phyloP scores from a whole-genome alignment of 768 basidiomycete species.

The Tulasnella sp. region DNA sequence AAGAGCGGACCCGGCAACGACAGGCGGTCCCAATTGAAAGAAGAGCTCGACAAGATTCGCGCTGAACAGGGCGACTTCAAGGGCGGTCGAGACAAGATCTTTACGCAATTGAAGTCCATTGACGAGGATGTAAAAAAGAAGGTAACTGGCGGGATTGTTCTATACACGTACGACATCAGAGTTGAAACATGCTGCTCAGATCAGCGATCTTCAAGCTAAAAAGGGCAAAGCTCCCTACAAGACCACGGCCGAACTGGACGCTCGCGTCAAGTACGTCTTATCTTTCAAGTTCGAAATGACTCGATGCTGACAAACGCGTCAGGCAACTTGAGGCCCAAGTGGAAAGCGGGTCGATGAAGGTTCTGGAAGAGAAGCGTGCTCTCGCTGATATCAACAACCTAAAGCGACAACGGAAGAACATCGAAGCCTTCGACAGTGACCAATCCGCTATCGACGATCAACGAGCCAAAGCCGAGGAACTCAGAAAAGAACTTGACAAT shows the following conservation, averaged over 20 bases:
- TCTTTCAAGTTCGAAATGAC: neutral
- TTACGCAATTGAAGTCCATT: constrained; percentile 67
- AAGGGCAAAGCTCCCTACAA: constrained; percentile 71
- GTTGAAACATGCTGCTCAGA: constrained; percentile 32
- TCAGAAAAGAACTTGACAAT: constrained; percentile 78
- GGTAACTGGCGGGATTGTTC: constrained; percentile 34
- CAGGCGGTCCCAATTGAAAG: constrained; percentile 53
- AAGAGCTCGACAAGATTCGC: constrained; percentile 72
- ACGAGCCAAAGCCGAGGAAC: constrained; percentile 58
- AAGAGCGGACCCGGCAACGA: constrained; percentile 60
- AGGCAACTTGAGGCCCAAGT: constrained; percentile 83
- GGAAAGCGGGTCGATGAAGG: constrained; percentile 82
- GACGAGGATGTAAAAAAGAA: constrained; percentile 76
- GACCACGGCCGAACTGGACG: constrained; percentile 75
- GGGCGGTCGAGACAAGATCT: constrained; percentile 50
- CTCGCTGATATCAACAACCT: constrained; percentile 74
- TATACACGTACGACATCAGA: neutral
- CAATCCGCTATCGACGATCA: constrained; percentile 76
- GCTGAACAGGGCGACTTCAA: constrained; percentile 71
- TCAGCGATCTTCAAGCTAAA: constrained; percentile 75
- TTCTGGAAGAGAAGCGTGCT: constrained; percentile 92
- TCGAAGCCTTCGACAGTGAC: constrained; percentile 72
- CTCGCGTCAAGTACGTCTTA: constrained; percentile 61
- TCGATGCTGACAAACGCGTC: neutral
- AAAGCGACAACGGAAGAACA: constrained; percentile 57